Evolutionary conservation across 768 basidiomycete species (phyloP), one percentile per base, ranked within the genome.

Genomic region (Agaricus sinodeliciosus): DNA sequence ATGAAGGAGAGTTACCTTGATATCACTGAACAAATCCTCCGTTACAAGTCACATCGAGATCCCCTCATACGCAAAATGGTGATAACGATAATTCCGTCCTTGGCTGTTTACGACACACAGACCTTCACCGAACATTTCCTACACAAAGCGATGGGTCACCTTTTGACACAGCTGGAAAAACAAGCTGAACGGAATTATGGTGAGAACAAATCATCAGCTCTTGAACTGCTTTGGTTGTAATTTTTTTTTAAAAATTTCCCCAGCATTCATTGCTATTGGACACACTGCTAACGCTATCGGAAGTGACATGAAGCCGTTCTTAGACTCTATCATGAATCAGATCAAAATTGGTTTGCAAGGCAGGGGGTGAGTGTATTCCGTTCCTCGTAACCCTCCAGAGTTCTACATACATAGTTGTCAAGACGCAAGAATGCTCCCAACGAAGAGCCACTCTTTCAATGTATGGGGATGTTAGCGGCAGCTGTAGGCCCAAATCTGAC

Each of bases 401-500:
- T 19, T 42, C 19, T 56, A n/a, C 25, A 36, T 18, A 11, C 27
- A 22, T 36, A 35, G 47, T 40, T 49, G 3, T 26, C 22, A 57
- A 85, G 82, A 53, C 84, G 85, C 63, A 95, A 94, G 76, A 94
- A 92, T 63, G 90, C 93, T 2, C 89, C 90, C 2, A 85, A 87
- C 13, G 94, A 97, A 67, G 93, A 93, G 58, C 88, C 94, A 0
- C 93, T 98, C 54, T 98, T 99, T 63, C 91, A 97, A 75, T 98
- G 96, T 68, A 81, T 99, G 55, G 92, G 92, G 35, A 95, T 97
- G 93, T 74, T 99, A 37, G 92, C 94, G 0, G 81, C 84, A 1
- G 91, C 96, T 8, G 94, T 99, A 28, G 96, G 96, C 0, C 94
- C 94, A 2, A 95, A 94, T 67, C 72, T 99, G 43, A 98, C 96